These are phyloP conservation scores for Ochromonas danica DNA, from an alignment of 108 stramenopile genomes.

Conservation along the genomic window DNA sequence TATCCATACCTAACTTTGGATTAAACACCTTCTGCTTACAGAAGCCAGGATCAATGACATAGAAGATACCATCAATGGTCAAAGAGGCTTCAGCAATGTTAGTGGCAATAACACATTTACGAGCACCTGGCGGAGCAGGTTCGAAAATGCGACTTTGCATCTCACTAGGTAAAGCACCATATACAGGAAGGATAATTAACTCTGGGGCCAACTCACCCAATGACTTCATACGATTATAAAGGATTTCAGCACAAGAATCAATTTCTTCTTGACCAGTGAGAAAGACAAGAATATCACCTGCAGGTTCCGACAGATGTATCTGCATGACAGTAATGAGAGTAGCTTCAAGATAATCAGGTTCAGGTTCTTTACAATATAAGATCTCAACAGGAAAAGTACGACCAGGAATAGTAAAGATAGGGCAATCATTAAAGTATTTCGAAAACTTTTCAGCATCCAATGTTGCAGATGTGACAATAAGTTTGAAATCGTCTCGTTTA, in stretches of 20 bases:
- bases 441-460: slow-evolving; percentile 97
- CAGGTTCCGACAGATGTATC: slow-evolving; percentile 93
- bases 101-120: slow-evolving; percentile 94
- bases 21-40: slow-evolving; percentile 96
- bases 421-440: slow-evolving; percentile 87
- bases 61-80: slow-evolving; percentile 98
- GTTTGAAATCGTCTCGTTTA: slow-evolving; percentile 80
- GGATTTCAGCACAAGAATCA: slow-evolving; percentile 94
- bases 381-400: slow-evolving; percentile 94
- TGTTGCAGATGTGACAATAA: slow-evolving; percentile 92
- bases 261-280: slow-evolving; percentile 98
- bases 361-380: slow-evolving; percentile 94
- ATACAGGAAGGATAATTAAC: slow-evolving; percentile 92
- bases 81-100: slow-evolving; percentile 98
- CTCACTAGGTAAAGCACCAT: slow-evolving; percentile 92
- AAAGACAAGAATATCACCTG: slow-evolving; percentile 93
- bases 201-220: slow-evolving; percentile 91
- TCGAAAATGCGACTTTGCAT: slow-evolving; percentile 99
- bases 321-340: slow-evolving; percentile 92
- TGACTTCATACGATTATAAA: slow-evolving; percentile 91
- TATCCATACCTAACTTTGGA: slow-evolving; percentile 95
- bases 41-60: slow-evolving; percentile 98
- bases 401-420: slow-evolving; percentile 96
- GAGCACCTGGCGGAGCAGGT: slow-evolving; percentile 84
- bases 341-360: slow-evolving; percentile 92